Evolutionary conservation across 139 green algal species (phyloP), one percentile per base, ranked within the genome.

Genomic region (Chlamydomonas asymmetrica): DNA sequence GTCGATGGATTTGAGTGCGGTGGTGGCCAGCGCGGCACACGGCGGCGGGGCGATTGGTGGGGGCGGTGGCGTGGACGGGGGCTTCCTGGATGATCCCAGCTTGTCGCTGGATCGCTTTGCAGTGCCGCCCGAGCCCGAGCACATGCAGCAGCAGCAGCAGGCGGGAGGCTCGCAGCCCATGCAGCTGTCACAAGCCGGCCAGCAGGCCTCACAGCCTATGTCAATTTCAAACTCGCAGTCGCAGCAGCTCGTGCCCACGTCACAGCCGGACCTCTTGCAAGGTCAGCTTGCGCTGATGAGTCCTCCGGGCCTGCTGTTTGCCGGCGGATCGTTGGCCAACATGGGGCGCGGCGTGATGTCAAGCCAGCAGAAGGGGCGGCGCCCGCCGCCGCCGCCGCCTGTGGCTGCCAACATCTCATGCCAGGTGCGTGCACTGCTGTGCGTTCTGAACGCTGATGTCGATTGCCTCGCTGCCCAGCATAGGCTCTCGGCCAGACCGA

Each of bases 51-150:
- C 64, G 8, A 20, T 7, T 4, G 27, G 13, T 52, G 64, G 29
- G 10, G 39, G 20, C n/a, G 35, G 13, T 5, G 40, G 27, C 64
- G 27, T 4, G 4, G 35, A 4, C 40, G 39, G 29, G 8, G 40
- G 71, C 56, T 31, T 80, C 45, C 66, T 84, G 18, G 65, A 52
- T 3, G 82, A 88, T 3, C 37, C 23, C 0, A 75, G 82, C 43
- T 74, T 76, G 18, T 87, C 86, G 0, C 66, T 91, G 49, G 86
- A 91, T 7, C 77, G 82, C 25, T 91, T 91, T 81, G 80, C 63
- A 13, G 31, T 74, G 40, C 87, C 86, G 29, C 87, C 86, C 20
- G 85, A 91, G 50, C 79, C 87, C 29, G 62, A 61, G 40, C 40
- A 37, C 20, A 13, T 13, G 45, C 39, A 63, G 27, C n/a, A 2